Evolutionary conservation across 2,329 filamentous ascomycete species (phyloP).

Genomic region (Colletotrichum falcatum): DNA sequence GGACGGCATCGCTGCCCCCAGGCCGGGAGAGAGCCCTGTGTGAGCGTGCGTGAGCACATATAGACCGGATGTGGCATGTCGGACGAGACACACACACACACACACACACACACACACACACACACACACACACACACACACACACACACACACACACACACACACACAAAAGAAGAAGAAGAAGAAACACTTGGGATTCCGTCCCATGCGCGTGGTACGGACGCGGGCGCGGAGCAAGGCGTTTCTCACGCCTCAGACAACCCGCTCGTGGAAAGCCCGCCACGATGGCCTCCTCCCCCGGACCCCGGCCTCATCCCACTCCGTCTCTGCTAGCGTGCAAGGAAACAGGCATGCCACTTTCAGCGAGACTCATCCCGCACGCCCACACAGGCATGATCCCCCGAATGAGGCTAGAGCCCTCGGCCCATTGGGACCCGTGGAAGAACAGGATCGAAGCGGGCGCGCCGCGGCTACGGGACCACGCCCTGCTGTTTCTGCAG

Average conservation of each 20-base stretch:
- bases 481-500: no score
- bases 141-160: no score
- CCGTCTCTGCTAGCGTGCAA: not conserved
- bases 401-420: not conserved
- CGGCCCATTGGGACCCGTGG: no score
- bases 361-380: no score
- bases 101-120: no score
- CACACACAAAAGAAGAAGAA: no score
- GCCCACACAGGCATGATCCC: not conserved
- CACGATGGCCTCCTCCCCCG: slow-evolving; percentile 20
- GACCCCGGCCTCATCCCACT: slow-evolving; percentile 26
- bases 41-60: not conserved
- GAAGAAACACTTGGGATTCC: not conserved
- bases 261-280: slow-evolving; percentile 1
- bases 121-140: no score
- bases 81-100: no score
- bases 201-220: not conserved
- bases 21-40: not conserved
- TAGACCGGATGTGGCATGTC: not conserved
- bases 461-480: no score
- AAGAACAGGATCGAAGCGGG: slow-evolving; percentile 1
- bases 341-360: not conserved
- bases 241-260: not conserved
- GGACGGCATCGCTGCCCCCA: not conserved
- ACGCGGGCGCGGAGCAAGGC: slow-evolving; percentile 5